phyloP scores from a whole-genome alignment of 129 eudicot genomes.

The Ambrosia trifida region DNA sequence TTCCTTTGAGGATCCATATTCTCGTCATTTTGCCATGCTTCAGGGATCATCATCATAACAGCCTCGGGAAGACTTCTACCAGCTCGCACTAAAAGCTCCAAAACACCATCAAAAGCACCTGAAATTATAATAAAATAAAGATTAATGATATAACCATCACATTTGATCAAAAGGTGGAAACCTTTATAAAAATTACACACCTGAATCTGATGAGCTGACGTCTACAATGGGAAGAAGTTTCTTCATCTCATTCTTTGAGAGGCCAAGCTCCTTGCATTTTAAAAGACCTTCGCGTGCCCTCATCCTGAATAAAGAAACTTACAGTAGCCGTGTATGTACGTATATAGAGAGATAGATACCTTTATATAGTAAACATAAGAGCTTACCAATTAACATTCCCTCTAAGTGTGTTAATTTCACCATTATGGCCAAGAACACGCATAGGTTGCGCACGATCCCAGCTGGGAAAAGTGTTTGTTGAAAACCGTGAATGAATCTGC shows the following conservation, averaged over 20 bases:
- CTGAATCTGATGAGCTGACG: constrained; percentile 99
- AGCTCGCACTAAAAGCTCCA: constrained; percentile 90
- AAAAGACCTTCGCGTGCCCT: constrained; percentile 98
- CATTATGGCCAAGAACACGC: constrained; percentile 98
- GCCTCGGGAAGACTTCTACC: constrained; percentile 98
- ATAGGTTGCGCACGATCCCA: constrained; percentile 99
- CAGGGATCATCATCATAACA: constrained; percentile 98
- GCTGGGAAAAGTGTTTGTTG: constrained; percentile 97
- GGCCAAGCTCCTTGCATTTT: constrained; percentile 91
- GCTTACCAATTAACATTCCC: constrained; percentile 95
- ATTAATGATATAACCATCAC: background rate
- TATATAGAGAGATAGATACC: background rate
- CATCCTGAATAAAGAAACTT: constrained; percentile 56
- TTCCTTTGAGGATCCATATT: constrained; percentile 86
- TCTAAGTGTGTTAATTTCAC: constrained; percentile 92
- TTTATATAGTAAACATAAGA: background rate
- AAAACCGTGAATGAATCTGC: constrained; percentile 92
- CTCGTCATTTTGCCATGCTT: constrained; percentile 99
- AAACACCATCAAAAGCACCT: constrained; percentile 97
- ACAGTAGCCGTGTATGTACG: background rate
- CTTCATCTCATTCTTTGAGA: constrained; percentile 93
- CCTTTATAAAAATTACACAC: constrained; percentile 28
- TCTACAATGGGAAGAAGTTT: constrained; percentile 97
- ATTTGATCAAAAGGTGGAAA: background rate
- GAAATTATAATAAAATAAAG: background rate